A percentile compares a stretch with the other conserved stretches of the same genome.
Evolutionary conservation across 257 asterid genomes (phyloP).

Genomic region (Petunia axillaris): DNA sequence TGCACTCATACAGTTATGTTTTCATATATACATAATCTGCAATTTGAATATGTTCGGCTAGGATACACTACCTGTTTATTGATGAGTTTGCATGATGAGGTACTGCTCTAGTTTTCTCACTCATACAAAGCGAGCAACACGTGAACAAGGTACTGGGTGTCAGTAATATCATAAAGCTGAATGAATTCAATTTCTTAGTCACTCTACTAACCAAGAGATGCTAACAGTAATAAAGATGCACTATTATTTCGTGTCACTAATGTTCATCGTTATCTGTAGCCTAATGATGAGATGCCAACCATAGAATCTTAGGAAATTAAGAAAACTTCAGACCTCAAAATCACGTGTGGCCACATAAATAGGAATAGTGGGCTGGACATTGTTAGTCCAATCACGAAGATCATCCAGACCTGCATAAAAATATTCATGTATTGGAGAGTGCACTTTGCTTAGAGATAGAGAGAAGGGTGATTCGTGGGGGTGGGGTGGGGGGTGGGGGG

Average conservation of each 20-base stretch:
- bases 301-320: conserved; percentile 23
- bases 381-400: conserved; percentile 99
- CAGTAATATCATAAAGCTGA: conserved; percentile 4
- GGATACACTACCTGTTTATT: background rate
- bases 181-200: background rate
- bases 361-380: conserved; percentile 83
- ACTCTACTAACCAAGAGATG: background rate
- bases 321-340: conserved; percentile 67
- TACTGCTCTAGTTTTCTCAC: background rate
- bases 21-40: background rate
- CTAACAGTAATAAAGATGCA: conserved; percentile 11
- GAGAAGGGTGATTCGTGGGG: background rate
- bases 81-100: background rate
- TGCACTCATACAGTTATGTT: background rate
- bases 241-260: background rate
- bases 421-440: background rate
- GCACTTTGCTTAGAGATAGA: conserved; percentile 6
- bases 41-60: background rate
- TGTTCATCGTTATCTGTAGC: background rate
- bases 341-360: conserved; percentile 91
- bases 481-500: background rate
- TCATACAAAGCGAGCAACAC: background rate
- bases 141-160: background rate
- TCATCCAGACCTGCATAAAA: conserved; percentile 84
- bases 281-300: conserved; percentile 1